phyloP scores from a whole-genome alignment of 2,329 filamentous ascomycete species.

The Trichoderma sp. region DNA sequence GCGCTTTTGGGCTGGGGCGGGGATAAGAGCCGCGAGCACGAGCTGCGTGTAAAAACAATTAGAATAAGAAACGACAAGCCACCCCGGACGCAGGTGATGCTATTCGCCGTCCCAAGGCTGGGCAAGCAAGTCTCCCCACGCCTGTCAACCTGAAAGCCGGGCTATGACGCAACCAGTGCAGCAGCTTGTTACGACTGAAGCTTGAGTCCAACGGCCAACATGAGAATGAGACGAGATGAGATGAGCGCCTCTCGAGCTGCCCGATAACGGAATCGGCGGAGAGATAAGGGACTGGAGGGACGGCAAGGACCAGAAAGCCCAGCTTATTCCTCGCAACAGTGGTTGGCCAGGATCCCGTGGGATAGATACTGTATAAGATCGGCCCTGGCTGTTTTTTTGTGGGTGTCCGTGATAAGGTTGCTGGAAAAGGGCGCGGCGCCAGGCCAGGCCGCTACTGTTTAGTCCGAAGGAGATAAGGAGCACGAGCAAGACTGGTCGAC shows the following conservation, averaged over 20 bases:
- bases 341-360: slow-evolving; percentile 23
- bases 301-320: background rate
- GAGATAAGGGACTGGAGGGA: slow-evolving; percentile 20
- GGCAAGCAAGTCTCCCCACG: slow-evolving; percentile 14
- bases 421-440: slow-evolving; percentile 19
- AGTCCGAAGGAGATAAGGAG: slow-evolving; percentile 24
- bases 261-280: slow-evolving; percentile 25
- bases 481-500: slow-evolving; percentile 22
- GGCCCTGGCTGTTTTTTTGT: slow-evolving; percentile 20
- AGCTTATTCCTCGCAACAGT: background rate
- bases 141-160: background rate
- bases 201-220: slow-evolving; percentile 4
- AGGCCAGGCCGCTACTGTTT: slow-evolving; percentile 18
- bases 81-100: slow-evolving; percentile 12
- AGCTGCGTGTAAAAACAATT: background rate
- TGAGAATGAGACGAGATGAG: background rate
- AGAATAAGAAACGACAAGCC: background rate
- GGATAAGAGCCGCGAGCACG: slow-evolving; percentile 10
- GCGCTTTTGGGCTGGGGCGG: background rate
- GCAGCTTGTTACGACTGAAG: slow-evolving; percentile 3
- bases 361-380: slow-evolving; percentile 18
- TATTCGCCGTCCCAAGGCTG: slow-evolving; percentile 18
- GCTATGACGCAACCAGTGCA: slow-evolving; percentile 21
- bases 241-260: slow-evolving; percentile 2
- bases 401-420: slow-evolving; percentile 25